Percentiles rank a stretch among this genome's conserved stretches.
Evolutionary conservation across 768 basidiomycete species (phyloP).

Genomic region (Trametes coccinea): DNA sequence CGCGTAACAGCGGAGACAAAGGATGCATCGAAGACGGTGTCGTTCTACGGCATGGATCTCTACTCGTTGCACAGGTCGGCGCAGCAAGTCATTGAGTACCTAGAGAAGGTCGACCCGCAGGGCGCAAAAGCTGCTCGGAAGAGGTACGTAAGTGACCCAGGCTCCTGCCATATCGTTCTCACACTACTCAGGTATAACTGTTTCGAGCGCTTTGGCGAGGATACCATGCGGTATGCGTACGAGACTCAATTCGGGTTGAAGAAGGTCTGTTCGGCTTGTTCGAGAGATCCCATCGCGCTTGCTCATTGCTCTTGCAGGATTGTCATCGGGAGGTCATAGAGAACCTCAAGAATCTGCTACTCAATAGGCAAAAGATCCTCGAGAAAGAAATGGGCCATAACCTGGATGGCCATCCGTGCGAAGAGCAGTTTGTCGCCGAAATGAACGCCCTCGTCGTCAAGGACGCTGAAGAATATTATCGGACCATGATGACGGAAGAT

Average conservation of each 20-base stretch:
- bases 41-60: conserved; percentile 33
- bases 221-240: conserved; percentile 26
- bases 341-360: conserved; percentile 25
- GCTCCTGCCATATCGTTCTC: neutral
- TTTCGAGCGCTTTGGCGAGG: conserved; percentile 30
- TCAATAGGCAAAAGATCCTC: conserved; percentile 25
- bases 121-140: conserved; percentile 29
- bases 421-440: conserved; percentile 33
- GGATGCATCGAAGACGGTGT: conserved; percentile 23
- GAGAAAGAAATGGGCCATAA: conserved; percentile 19
- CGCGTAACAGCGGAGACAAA: conserved; percentile 13
- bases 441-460: conserved; percentile 33
- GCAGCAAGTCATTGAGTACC: conserved; percentile 29
- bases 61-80: conserved; percentile 32
- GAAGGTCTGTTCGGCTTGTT: conserved; percentile 19
- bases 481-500: conserved; percentile 31
- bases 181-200: conserved; percentile 25
- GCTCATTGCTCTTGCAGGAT: conserved; percentile 10
- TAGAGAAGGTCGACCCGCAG: conserved; percentile 30
- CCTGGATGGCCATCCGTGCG: conserved; percentile 20
- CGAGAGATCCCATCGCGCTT: neutral
- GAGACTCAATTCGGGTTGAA: conserved; percentile 27
- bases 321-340: conserved; percentile 32
- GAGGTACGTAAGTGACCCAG: conserved; percentile 19
- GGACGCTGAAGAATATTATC: conserved; percentile 35